Evolutionary conservation across 108 stramenopile species (phyloP).

Genomic region (Cyclotella kingstonii): DNA sequence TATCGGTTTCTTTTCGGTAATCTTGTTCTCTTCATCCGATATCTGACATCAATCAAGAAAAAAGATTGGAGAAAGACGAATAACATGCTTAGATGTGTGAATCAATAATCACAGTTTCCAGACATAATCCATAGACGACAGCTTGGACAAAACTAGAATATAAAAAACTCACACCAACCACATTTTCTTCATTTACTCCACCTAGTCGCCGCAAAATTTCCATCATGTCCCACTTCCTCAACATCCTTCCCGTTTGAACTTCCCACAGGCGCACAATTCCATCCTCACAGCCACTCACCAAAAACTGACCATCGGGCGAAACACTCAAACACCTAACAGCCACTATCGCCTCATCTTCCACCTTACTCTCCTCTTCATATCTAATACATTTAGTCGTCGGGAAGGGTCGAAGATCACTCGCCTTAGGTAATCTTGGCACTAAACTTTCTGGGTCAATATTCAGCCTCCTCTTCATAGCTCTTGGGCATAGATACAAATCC

Average conservation of each 20-base stretch:
- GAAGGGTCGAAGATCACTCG: slow-evolving; percentile 94
- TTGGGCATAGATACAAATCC: slow-evolving; percentile 97
- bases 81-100: neutral
- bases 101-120: neutral
- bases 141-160: neutral
- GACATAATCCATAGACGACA: too few species aligned
- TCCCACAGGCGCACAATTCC: slow-evolving; percentile 94
- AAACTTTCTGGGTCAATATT: slow-evolving; percentile 97
- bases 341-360: slow-evolving; percentile 9
- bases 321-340: slow-evolving; percentile 75
- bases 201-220: slow-evolving; percentile 13
- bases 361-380: slow-evolving; percentile 59
- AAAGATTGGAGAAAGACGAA: neutral
- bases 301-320: slow-evolving; percentile 93
- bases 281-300: slow-evolving; percentile 92
- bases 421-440: slow-evolving; percentile 92
- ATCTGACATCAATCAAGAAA: neutral
- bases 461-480: slow-evolving; percentile 90
- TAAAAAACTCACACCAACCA: slow-evolving; percentile 18
- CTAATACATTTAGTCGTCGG: slow-evolving; percentile 88
- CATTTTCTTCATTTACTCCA: slow-evolving; percentile 32
- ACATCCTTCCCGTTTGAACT: slow-evolving; percentile 82
- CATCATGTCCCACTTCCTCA: slow-evolving; percentile 72
- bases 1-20: slow-evolving; percentile 46
- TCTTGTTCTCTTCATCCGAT: slow-evolving; percentile 5